Evolutionary conservation across 768 basidiomycete genomes (phyloP).

Genomic region (Mycena metata): DNA sequence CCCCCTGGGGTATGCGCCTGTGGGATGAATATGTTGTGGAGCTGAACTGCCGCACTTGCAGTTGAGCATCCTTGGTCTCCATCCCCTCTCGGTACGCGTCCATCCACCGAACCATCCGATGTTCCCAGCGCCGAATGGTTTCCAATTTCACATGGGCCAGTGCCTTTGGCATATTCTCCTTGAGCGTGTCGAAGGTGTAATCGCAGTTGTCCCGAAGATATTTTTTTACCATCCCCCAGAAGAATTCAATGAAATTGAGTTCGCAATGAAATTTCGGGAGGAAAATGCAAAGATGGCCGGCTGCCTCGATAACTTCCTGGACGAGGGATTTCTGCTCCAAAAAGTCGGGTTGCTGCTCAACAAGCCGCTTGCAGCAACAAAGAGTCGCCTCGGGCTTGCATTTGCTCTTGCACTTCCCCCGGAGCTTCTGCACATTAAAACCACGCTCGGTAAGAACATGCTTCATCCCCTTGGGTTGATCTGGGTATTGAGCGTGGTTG

Average conservation of each 20-base stretch:
- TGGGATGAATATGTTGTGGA: background rate
- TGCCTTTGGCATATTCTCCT: slow-evolving; percentile 42
- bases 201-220: slow-evolving; percentile 23
- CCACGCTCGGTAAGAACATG: background rate
- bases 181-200: slow-evolving; percentile 22
- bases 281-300: slow-evolving; percentile 9
- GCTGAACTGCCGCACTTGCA: slow-evolving; percentile 17
- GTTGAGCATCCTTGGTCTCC: slow-evolving; percentile 36
- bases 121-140: slow-evolving; percentile 34
- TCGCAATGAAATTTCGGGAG: slow-evolving; percentile 15
- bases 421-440: background rate
- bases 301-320: slow-evolving; percentile 21
- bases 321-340: slow-evolving; percentile 5
- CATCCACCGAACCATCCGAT: slow-evolving; percentile 27
- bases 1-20: background rate
- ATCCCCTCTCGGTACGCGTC: slow-evolving; percentile 39
- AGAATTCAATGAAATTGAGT: slow-evolving; percentile 28
- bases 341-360: background rate
- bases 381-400: background rate
- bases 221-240: slow-evolving; percentile 22
- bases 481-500: background rate
- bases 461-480: no score
- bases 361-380: background rate
- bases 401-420: background rate
- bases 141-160: slow-evolving; percentile 33